Evolutionary conservation across 139 green algal species (phyloP).

Genomic region (Chlorella vulgaris): DNA sequence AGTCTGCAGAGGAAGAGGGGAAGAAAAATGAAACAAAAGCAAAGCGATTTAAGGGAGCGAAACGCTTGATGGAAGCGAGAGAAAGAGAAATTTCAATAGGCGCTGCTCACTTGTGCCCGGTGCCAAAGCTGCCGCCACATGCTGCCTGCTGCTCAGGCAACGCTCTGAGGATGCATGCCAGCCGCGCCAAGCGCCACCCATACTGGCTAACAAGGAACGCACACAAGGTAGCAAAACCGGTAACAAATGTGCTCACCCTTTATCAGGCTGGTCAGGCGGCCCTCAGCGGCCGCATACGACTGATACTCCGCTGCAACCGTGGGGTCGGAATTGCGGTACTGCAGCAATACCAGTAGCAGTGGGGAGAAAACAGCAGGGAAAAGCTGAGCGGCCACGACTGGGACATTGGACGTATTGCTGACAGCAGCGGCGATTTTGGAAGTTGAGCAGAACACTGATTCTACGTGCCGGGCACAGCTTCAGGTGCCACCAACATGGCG

Average conservation of each 20-base stretch:
- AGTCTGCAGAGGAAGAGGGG: background rate
- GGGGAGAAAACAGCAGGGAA: background rate
- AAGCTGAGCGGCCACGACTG: too few species aligned
- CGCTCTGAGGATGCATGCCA: too few species aligned
- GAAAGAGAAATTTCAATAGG: too few species aligned
- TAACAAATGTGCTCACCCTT: background rate
- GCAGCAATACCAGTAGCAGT: background rate
- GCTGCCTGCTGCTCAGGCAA: too few species aligned
- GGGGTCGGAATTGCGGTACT: conserved; percentile 4
- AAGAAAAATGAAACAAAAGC: background rate
- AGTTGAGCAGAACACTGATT: too few species aligned
- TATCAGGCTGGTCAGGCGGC: background rate
- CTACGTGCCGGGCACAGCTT: too few species aligned
- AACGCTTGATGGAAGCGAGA: background rate
- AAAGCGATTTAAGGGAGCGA: too few species aligned
- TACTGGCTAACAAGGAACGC: too few species aligned
- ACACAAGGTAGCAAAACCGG: background rate
- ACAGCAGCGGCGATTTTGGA: background rate
- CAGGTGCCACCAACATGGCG: too few species aligned
- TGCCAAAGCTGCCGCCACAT: too few species aligned
- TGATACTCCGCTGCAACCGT: conserved; percentile 5
- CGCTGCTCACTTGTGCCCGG: too few species aligned
- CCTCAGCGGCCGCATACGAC: background rate
- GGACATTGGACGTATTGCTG: background rate
- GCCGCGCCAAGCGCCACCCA: too few species aligned